phyloP scores from a whole-genome alignment of 108 stramenopile species.

The Bacterosira constricta region DNA sequence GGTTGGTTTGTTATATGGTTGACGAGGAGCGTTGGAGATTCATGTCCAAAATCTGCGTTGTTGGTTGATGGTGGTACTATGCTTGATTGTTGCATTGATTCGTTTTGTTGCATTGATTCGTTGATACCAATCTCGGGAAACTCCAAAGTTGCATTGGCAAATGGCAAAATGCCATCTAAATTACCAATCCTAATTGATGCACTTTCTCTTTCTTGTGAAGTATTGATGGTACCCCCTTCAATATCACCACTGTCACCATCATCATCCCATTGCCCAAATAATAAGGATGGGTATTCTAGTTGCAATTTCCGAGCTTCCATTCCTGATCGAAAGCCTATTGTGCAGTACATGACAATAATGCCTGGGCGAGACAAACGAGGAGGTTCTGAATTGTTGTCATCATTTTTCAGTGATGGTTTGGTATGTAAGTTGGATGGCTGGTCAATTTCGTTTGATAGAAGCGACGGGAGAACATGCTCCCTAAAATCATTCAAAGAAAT shows the following conservation, averaged over 20 bases:
- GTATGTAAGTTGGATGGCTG: too few relatives aligned
- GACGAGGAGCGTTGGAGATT: neutral
- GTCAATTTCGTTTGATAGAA: neutral
- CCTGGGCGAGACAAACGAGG: neutral
- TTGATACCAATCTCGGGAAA: neutral
- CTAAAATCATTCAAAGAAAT: slow-evolving; percentile 50
- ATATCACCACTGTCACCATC: too few relatives aligned
- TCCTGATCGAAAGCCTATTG: slow-evolving; percentile 71
- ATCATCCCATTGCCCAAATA: neutral
- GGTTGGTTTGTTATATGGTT: slow-evolving; percentile 15
- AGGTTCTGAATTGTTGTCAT: too few relatives aligned
- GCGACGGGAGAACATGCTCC: slow-evolving; percentile 10
- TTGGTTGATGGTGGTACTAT: too few relatives aligned
- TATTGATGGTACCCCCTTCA: too few relatives aligned
- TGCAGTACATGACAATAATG: slow-evolving; percentile 59
- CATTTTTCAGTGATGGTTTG: too few relatives aligned
- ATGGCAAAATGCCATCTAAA: slow-evolving; percentile 28
- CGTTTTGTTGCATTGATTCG: neutral
- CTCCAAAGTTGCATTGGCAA: slow-evolving; percentile 31
- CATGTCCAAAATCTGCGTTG: too few relatives aligned
- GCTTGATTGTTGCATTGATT: too few relatives aligned
- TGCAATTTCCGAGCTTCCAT: slow-evolving; percentile 44
- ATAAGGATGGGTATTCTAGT: slow-evolving; percentile 10
- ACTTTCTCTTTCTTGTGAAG: neutral
- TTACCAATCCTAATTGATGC: slow-evolving; percentile 11